Evolutionary conservation across 2,329 filamentous ascomycete species (phyloP).

Genomic region (Fonsecaea monophora): DNA sequence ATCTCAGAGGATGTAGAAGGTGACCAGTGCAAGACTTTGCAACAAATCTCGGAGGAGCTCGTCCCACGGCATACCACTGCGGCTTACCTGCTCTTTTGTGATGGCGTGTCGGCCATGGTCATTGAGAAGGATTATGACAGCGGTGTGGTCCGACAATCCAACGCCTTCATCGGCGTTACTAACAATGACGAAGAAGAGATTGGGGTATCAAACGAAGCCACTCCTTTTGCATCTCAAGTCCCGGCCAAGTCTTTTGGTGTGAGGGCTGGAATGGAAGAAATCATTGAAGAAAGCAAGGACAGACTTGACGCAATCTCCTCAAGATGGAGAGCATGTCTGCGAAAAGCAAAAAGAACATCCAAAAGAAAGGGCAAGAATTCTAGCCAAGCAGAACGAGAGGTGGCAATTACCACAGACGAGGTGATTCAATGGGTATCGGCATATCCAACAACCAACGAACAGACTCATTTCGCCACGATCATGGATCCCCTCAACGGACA

Average conservation of each 20-base stretch:
- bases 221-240: constrained; percentile 25
- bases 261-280: constrained; percentile 36
- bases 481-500: constrained; percentile 62
- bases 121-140: constrained; percentile 64
- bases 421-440: constrained; percentile 58
- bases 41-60: constrained; percentile 37
- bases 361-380: constrained; percentile 14
- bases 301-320: constrained; percentile 32
- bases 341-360: constrained; percentile 22
- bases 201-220: constrained; percentile 32
- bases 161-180: constrained; percentile 62
- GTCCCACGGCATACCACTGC: constrained; percentile 56
- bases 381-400: constrained; percentile 39
- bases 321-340: constrained; percentile 31
- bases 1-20: constrained; percentile 22
- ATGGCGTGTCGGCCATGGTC: constrained; percentile 55
- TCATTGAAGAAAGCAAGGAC: constrained; percentile 35
- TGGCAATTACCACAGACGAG: constrained; percentile 43
- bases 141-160: constrained; percentile 54
- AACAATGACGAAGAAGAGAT: constrained; percentile 59
- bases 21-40: constrained; percentile 31
- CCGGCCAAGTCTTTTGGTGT: neutral
- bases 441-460: constrained; percentile 63
- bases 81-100: constrained; percentile 64
- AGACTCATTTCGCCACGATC: constrained; percentile 64